Evolutionary conservation across 331 rosid species (phyloP).

Genomic region (Malus hybrid): DNA sequence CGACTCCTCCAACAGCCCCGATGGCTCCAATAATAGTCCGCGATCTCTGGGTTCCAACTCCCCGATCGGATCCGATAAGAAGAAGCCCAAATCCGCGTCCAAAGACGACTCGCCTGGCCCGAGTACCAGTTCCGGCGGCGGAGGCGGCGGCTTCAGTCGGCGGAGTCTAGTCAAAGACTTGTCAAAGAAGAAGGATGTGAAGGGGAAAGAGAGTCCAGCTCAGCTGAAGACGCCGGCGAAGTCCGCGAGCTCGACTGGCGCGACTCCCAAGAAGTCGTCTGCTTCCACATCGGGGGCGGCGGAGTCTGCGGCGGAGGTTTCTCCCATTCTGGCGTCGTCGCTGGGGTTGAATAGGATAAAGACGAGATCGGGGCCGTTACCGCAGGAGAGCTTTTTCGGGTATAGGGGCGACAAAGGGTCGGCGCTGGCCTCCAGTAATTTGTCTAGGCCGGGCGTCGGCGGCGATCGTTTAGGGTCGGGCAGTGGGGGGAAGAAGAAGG

Average conservation of each 20-base stretch:
- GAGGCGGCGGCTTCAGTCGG: conserved; percentile 11
- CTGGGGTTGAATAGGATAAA: conserved; percentile 82
- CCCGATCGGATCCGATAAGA: conserved; percentile 86
- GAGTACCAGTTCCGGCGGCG: background rate
- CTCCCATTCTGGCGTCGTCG: conserved; percentile 93
- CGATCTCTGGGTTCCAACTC: conserved; percentile 61
- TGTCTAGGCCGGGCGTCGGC: conserved; percentile 37
- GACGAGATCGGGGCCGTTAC: conserved; percentile 98
- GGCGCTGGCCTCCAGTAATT: conserved; percentile 53
- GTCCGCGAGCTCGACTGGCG: conserved; percentile 6
- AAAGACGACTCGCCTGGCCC: conserved; percentile 20
- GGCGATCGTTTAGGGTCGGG: conserved; percentile 20
- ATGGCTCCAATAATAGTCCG: conserved; percentile 63
- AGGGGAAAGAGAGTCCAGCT: conserved; percentile 35
- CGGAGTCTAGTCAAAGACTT: conserved; percentile 38
- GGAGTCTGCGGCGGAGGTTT: conserved; percentile 32
- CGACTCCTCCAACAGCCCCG: conserved; percentile 71
- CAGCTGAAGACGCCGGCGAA: conserved; percentile 27
- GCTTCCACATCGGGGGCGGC: conserved; percentile 4
- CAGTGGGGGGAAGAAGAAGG: conserved; percentile 55
- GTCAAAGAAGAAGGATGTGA: conserved; percentile 53
- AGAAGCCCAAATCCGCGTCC: conserved; percentile 53
- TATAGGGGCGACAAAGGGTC: conserved; percentile 56
- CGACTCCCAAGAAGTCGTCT: conserved; percentile 21
- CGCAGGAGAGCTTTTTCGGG: conserved; percentile 93